A percentile compares a stretch with the other conserved stretches of the same genome.
These are phyloP conservation scores for Fusarium armeniacum DNA, from an alignment of 2,329 filamentous ascomycete species.

Conservation along the genomic window DNA sequence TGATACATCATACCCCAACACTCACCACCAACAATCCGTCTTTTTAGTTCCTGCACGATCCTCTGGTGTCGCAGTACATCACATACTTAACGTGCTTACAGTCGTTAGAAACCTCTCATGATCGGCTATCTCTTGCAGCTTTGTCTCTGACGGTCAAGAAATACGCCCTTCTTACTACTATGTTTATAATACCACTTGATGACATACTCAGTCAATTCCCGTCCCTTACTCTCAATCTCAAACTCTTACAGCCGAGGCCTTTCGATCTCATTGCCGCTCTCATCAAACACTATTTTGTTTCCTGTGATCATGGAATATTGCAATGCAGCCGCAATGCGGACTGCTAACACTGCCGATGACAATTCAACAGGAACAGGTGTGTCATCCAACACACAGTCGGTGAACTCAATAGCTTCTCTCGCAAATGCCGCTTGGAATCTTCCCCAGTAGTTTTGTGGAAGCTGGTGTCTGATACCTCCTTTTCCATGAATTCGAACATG, in stretches of 20 bases:
- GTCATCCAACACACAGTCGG: constrained; percentile 69
- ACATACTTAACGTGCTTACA: too few species aligned
- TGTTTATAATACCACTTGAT: too few species aligned
- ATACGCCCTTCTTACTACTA: too few species aligned
- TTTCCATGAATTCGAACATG: constrained; percentile 69
- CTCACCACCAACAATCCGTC: too few species aligned
- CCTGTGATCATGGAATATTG: constrained; percentile 69
- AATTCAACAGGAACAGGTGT: constrained; percentile 69
- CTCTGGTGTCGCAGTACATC: too few species aligned
- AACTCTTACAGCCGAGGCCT: constrained; percentile 6
- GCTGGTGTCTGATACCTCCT: constrained; percentile 65
- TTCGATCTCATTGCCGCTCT: constrained; percentile 19
- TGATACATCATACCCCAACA: too few species aligned
- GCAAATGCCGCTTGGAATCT: constrained; percentile 74
- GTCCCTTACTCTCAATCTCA: too few species aligned
- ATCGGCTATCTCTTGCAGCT: too few species aligned
- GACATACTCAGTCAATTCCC: too few species aligned
- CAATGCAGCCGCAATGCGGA: constrained; percentile 72
- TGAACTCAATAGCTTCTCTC: constrained; percentile 74
- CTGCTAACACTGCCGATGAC: constrained; percentile 68
- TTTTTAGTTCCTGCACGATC: too few species aligned
- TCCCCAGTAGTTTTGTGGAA: constrained; percentile 73
- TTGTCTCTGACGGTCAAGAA: too few species aligned
- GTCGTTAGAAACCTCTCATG: too few species aligned
- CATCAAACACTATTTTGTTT: constrained; percentile 71